A percentile compares a stretch with the other conserved stretches of the same genome.
These are phyloP conservation scores for Solanum pennellii DNA, from an alignment of 257 asterid genomes.

Conservation along the genomic window DNA sequence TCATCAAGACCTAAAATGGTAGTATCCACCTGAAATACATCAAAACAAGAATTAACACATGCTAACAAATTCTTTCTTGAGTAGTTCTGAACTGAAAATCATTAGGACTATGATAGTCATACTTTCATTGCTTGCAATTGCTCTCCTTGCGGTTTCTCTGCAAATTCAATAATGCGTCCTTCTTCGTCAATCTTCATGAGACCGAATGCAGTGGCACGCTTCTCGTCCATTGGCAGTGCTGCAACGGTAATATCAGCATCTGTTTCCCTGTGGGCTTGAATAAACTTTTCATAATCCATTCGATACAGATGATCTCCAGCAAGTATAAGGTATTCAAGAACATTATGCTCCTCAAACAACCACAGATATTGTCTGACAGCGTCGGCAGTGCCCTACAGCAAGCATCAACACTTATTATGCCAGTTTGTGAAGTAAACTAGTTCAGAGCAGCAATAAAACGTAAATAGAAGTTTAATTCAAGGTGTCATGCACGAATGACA, in stretches of 20 bases:
- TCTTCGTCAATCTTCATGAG: constrained; percentile 95
- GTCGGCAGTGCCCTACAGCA: constrained; percentile 83
- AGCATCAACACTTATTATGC: background rate
- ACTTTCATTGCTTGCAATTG: constrained; percentile 82
- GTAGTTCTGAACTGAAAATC: background rate
- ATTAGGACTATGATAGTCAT: background rate
- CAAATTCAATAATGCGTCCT: constrained; percentile 87
- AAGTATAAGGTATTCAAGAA: constrained; percentile 74
- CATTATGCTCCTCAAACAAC: constrained; percentile 87
- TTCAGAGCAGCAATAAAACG: background rate
- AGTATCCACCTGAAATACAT: constrained; percentile 64
- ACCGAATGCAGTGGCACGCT: constrained; percentile 93
- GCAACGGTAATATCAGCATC: constrained; percentile 97
- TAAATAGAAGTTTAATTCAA: background rate
- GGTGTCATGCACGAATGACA: background rate
- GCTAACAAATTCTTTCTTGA: background rate
- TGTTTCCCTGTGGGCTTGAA: constrained; percentile 97
- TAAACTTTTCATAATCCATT: constrained; percentile 91
- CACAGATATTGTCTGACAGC: constrained; percentile 92
- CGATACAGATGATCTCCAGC: constrained; percentile 96
- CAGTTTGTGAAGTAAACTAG: background rate
- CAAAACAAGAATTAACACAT: background rate
- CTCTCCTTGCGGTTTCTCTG: constrained; percentile 94
- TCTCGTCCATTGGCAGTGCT: constrained; percentile 93
- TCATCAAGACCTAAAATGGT: constrained; percentile 93